Conservation (phyloP, 768 basidiomycete species). For the Rhizopogon vesiculosus region DNA sequence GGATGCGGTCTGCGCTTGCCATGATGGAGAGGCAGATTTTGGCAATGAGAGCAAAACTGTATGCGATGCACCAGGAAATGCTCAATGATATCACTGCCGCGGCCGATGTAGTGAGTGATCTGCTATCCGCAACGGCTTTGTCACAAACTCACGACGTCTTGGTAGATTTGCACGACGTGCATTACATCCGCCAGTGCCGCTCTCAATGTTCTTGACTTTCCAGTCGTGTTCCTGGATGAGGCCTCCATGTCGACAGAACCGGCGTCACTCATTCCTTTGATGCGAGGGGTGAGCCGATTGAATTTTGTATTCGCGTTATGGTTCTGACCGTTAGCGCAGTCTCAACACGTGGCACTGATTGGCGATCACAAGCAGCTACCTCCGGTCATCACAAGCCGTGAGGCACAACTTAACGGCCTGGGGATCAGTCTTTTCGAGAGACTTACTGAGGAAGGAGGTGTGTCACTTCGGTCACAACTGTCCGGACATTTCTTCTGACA, state of each 20-base stretch:
- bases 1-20: slow-evolving; percentile 22
- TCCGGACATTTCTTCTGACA: slow-evolving; percentile 3
- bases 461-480: slow-evolving; percentile 22
- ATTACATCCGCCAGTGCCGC: slow-evolving; percentile 67
- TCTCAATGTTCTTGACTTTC: slow-evolving; percentile 77
- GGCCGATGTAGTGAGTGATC: slow-evolving; percentile 67
- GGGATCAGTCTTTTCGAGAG: slow-evolving; percentile 86
- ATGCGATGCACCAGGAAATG: slow-evolving; percentile 58
- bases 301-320: slow-evolving; percentile 2
- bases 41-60: slow-evolving; percentile 38
- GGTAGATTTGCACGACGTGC: slow-evolving; percentile 85
- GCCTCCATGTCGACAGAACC: slow-evolving; percentile 97
- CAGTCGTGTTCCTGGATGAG: slow-evolving; percentile 91
- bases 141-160: slow-evolving; percentile 6
- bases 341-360: slow-evolving; percentile 79
- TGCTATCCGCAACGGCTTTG: background rate
- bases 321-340: slow-evolving; percentile 37
- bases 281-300: slow-evolving; percentile 76
- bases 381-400: slow-evolving; percentile 75
- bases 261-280: slow-evolving; percentile 83
- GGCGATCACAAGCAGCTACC: slow-evolving; percentile 98
- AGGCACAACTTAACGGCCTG: slow-evolving; percentile 70
- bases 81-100: slow-evolving; percentile 54
- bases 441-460: slow-evolving; percentile 77
- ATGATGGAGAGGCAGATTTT: slow-evolving; percentile 26